These are phyloP conservation scores for Dothistroma septosporum DNA, from an alignment of 2,329 filamentous ascomycete genomes.

Conservation along the genomic window DNA sequence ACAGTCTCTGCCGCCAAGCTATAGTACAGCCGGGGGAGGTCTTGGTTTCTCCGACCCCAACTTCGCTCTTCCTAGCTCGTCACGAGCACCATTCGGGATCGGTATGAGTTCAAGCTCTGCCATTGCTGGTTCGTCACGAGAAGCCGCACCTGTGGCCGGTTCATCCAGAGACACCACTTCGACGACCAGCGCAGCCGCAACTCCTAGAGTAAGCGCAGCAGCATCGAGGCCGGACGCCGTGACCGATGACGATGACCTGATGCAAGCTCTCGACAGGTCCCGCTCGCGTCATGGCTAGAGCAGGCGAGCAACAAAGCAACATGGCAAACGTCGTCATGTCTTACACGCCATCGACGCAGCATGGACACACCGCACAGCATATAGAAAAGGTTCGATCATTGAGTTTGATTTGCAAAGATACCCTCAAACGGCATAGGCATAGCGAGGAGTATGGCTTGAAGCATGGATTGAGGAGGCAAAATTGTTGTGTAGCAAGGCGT, in stretches of 20 bases:
- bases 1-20: not conserved
- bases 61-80: not conserved
- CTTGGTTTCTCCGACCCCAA: slow-evolving; percentile 1
- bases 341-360: too few species aligned
- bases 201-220: not conserved
- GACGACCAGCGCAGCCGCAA: not conserved
- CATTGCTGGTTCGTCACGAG: not conserved
- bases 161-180: not conserved
- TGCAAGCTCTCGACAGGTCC: not conserved
- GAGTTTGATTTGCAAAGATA: too few species aligned
- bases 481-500: too few species aligned
- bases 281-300: not conserved
- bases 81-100: not conserved
- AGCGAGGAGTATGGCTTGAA: too few species aligned
- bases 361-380: too few species aligned
- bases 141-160: not conserved
- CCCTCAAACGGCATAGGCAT: too few species aligned
- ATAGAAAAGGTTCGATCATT: too few species aligned
- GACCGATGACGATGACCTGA: not conserved
- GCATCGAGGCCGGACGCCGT: not conserved
- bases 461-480: too few species aligned
- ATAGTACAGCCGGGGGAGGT: not conserved
- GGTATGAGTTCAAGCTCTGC: not conserved
- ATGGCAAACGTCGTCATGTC: too few species aligned
- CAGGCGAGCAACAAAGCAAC: not conserved